Conservation (phyloP, 2,329 filamentous ascomycete genomes). For the Shiraia sp. region DNA sequence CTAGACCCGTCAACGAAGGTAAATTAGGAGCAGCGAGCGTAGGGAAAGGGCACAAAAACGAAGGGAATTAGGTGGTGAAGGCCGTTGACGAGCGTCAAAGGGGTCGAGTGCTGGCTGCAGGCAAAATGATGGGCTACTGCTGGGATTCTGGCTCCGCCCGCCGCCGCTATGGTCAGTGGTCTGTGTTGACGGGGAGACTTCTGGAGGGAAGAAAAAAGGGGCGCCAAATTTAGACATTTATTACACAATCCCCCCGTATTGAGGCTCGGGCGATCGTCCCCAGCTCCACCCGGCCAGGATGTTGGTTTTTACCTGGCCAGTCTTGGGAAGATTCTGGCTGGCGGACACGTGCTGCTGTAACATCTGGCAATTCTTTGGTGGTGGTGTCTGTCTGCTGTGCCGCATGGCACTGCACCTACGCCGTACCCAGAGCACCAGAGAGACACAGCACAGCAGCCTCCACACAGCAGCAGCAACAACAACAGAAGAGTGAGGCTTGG, state of each 20-base stretch:
- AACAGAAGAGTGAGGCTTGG: neutral
- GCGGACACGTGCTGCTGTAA: neutral
- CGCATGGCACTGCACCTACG: no score
- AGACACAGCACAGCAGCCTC: no score
- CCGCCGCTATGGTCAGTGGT: slow-evolving; percentile 19
- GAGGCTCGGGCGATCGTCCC: slow-evolving; percentile 6
- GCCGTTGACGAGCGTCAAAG: slow-evolving; percentile 25
- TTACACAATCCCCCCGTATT: slow-evolving; percentile 19
- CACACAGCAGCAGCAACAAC: no score
- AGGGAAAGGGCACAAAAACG: slow-evolving; percentile 29
- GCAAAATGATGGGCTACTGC: slow-evolving; percentile 22
- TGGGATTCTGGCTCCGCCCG: slow-evolving; percentile 17
- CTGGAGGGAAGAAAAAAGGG: slow-evolving; percentile 18
- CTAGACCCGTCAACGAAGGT: slow-evolving; percentile 4
- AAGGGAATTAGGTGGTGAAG: slow-evolving; percentile 26
- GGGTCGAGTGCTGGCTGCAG: slow-evolving; percentile 20
- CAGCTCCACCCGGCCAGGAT: slow-evolving; percentile 18
- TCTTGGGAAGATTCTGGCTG: slow-evolving; percentile 3
- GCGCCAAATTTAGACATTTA: slow-evolving; percentile 26
- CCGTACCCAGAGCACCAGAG: no score
- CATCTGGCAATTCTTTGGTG: no score
- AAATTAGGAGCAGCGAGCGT: slow-evolving; percentile 39
- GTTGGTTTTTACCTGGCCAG: slow-evolving; percentile 12
- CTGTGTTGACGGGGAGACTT: slow-evolving; percentile 22
- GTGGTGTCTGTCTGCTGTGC: no score